Base-by-base conservation (phyloP, 495 filamentous ascomycete genomes). In the Echria macrotheca region DNA sequence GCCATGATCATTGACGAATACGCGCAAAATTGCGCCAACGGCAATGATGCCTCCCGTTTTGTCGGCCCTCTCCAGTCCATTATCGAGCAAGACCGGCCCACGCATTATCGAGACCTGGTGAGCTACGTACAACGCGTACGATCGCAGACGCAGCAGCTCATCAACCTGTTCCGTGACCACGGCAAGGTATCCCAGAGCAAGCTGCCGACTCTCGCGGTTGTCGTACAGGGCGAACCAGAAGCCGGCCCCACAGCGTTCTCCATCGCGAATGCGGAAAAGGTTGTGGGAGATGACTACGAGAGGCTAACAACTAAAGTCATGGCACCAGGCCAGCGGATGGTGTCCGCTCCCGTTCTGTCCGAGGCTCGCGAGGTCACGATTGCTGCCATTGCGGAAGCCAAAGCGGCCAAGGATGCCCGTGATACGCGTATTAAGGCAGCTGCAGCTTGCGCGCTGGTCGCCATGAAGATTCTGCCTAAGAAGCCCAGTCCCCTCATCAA, bases 241-340 rank as follows among this genome's bases (percentile, higher is more conserved):
- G 90, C 93, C 35, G 89, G 91, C 9, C 88, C 88, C 14, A 87
- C 83, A 50, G 89, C 93, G 22, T 98, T 98, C 68, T 93, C 88
- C 31, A 74, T 96, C 48, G 71, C 77, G 1, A 86, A 91, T 56
- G 93, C 90, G 1, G 88, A 96, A 52, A 89, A 87, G 64, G 84
- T 93, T 25, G 77, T 93, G 41, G 78, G 74, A 21, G 74, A 83
- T 1, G 90, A 97, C 50, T 98, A 87, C 59, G 87, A 94, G 38
- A 77, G 82, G 45, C 71, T 96, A 42, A 95, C 91, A 73, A n/a
- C n/a, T n/a, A 93, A 87, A 66, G 69, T 74, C 29, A 74, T 98
- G 69, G 81, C 87, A 1, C 83, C 91, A 12, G 84, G 88, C 8
- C 87, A 95, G 55, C 82, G 89, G 25, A 70, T 97, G 47, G 87